Evolutionary conservation across 1,139 yeast species (phyloP).

Genomic region (Taphrina populina): DNA sequence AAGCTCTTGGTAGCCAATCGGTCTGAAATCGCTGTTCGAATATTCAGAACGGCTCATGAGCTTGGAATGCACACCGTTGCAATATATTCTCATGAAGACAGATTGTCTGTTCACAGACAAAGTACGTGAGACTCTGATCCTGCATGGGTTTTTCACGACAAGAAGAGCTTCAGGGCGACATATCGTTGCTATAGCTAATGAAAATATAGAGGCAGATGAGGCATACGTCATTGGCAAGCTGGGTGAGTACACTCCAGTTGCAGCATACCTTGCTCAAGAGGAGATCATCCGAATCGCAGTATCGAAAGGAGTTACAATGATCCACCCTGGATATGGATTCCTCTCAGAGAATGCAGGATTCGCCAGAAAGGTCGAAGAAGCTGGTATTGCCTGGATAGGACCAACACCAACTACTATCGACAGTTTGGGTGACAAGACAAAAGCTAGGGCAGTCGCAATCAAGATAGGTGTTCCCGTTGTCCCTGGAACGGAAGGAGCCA

Average conservation of each 20-base stretch:
- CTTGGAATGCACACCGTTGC: conserved; percentile 97
- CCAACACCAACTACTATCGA: conserved; percentile 88
- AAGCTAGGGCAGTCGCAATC: conserved; percentile 84
- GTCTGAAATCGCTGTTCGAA: conserved; percentile 42
- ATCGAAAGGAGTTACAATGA: conserved; percentile 85
- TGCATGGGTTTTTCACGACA: too few relatives aligned
- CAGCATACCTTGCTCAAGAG: conserved; percentile 92
- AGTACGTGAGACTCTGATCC: conserved; percentile 43
- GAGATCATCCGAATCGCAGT: conserved; percentile 90
- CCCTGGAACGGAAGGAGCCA: conserved; percentile 98
- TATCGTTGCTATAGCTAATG: too few relatives aligned
- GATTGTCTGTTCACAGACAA: conserved; percentile 85
- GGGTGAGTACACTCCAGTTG: conserved; percentile 92
- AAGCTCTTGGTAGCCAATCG: conserved; percentile 36
- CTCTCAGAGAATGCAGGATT: conserved; percentile 91
- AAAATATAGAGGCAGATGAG: conserved; percentile 48
- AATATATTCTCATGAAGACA: conserved; percentile 92
- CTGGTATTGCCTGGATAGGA: conserved; percentile 95
- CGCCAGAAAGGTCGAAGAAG: conserved; percentile 85
- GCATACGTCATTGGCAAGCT: conserved; percentile 80
- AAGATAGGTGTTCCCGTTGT: conserved; percentile 85
- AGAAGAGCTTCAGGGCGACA: too few relatives aligned
- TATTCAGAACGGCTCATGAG: conserved; percentile 97
- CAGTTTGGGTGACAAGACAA: conserved; percentile 96
- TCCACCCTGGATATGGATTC: conserved; percentile 98